Conservation (phyloP, 106 monocot genomes). For the Allium fistulosum region DNA sequence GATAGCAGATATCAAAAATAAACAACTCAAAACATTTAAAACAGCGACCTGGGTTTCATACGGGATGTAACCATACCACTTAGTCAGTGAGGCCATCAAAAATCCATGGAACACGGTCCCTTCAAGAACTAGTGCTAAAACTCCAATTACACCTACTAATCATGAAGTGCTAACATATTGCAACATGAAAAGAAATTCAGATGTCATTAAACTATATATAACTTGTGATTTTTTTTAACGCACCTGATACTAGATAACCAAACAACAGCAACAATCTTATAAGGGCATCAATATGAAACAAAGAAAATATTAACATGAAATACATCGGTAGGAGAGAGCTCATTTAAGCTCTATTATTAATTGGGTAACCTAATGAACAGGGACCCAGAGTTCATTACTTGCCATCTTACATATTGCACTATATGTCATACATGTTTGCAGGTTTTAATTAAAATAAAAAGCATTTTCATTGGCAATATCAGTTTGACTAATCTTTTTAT, state of each 20-base stretch:
- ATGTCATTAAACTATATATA: no score
- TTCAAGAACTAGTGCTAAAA: constrained; percentile 87
- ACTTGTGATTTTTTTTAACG: no score
- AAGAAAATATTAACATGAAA: background rate
- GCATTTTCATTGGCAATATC: no score
- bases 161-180: constrained; percentile 18
- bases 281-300: constrained; percentile 71
- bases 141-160: constrained; percentile 74
- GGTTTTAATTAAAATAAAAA: no score
- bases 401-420: no score
- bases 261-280: constrained; percentile 69
- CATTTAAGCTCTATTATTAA: no score
- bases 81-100: constrained; percentile 81
- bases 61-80: constrained; percentile 42
- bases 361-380: no score
- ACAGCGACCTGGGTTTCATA: no score
- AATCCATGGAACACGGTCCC: constrained; percentile 96
- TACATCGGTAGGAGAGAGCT: no score
- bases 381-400: no score
- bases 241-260: constrained; percentile 79
- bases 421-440: no score
- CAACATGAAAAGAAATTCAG: background rate
- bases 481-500: no score
- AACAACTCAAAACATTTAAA: background rate
- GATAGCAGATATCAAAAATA: background rate